Evolutionary conservation across 257 asterid species (phyloP).

Genomic region (Nicotiana undulata): DNA sequence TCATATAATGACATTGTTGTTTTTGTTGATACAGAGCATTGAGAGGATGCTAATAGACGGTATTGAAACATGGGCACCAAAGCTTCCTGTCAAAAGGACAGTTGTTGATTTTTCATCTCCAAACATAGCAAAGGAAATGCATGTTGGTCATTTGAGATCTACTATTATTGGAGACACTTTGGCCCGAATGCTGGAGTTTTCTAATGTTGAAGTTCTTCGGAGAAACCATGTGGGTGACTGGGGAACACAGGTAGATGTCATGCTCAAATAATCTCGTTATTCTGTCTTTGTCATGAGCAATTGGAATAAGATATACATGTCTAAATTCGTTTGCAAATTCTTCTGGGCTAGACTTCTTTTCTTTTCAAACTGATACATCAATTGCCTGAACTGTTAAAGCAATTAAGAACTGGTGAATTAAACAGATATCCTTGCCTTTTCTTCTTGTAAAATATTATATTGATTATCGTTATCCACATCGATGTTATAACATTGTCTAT

Average conservation of each 20-base stretch:
- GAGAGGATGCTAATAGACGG: constrained; percentile 74
- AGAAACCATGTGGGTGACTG: constrained; percentile 98
- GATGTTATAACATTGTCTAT: no score
- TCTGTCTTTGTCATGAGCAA: constrained; percentile 3
- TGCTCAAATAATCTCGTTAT: not conserved
- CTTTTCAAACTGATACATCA: not conserved
- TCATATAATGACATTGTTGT: not conserved
- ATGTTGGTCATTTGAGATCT: constrained; percentile 94
- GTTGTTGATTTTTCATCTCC: constrained; percentile 97
- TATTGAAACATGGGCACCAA: constrained; percentile 83
- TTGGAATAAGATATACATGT: not conserved
- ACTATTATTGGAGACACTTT: constrained; percentile 93
- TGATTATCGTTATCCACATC: no score
- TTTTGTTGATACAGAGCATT: constrained; percentile 54
- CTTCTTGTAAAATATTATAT: no score
- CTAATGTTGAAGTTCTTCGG: constrained; percentile 80
- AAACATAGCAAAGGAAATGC: constrained; percentile 97
- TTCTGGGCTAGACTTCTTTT: not conserved
- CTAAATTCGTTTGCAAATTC: not conserved
- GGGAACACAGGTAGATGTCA: constrained; percentile 81
- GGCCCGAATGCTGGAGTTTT: constrained; percentile 87
- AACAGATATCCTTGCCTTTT: no score
- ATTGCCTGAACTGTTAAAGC: not conserved
- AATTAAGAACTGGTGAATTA: no score
- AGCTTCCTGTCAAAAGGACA: constrained; percentile 63